Evolutionary conservation across 192 early-diverging fungal genomes (phyloP).

Genomic region (Rhizoclosmatium globosum): DNA sequence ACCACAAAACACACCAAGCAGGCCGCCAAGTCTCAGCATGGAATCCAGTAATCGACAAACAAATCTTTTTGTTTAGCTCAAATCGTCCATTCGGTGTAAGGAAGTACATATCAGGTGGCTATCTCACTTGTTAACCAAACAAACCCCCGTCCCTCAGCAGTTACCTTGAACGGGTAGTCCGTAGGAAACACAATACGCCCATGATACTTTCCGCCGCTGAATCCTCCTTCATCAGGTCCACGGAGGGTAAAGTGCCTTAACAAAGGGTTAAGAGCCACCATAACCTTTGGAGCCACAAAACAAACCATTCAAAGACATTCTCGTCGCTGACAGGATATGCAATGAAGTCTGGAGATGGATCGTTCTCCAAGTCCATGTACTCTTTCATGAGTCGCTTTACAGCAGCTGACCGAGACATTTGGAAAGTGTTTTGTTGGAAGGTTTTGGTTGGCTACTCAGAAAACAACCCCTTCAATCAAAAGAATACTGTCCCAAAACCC

Average conservation of each 20-base stretch:
- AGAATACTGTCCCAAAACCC: neutral
- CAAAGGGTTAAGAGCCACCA: neutral
- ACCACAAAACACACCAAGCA: slow-evolving; percentile 69
- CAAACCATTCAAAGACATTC: slow-evolving; percentile 92
- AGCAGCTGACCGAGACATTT: slow-evolving; percentile 48
- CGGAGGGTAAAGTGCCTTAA: slow-evolving; percentile 87
- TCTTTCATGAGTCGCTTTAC: slow-evolving; percentile 87
- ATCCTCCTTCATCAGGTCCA: slow-evolving; percentile 87
- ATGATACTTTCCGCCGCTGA: slow-evolving; percentile 90
- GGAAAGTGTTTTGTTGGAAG: neutral
- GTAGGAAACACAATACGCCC: slow-evolving; percentile 91
- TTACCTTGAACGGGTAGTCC: slow-evolving; percentile 91
- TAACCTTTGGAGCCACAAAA: neutral
- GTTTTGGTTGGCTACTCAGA: slow-evolving; percentile 1
- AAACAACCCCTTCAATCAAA: neutral
- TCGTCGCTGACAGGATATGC: slow-evolving; percentile 78
- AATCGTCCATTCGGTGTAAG: slow-evolving; percentile 79
- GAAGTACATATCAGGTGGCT: slow-evolving; percentile 62
- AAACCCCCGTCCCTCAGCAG: neutral
- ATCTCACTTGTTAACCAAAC: neutral
- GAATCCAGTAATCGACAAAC: slow-evolving; percentile 90
- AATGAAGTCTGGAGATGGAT: slow-evolving; percentile 75
- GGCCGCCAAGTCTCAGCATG: slow-evolving; percentile 98
- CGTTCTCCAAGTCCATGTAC: slow-evolving; percentile 72
- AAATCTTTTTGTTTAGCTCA: slow-evolving; percentile 93